Percentiles rank a stretch among this genome's conserved stretches.
Evolutionary conservation across 768 basidiomycete species (phyloP).

Genomic region (Pleurotus ostreatus): DNA sequence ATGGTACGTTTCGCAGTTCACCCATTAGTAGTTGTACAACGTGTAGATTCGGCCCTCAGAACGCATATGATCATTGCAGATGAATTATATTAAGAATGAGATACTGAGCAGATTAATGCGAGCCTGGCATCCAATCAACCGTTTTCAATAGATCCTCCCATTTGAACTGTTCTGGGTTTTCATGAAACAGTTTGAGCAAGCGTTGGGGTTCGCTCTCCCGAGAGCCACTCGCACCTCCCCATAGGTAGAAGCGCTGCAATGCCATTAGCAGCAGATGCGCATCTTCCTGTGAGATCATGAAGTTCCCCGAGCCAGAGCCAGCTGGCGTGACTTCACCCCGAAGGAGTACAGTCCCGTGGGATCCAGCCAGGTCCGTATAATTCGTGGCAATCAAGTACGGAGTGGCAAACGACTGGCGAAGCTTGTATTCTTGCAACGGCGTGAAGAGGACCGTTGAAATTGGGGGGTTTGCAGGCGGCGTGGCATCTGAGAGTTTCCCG

Average conservation of each 20-base stretch:
- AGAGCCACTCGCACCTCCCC: constrained; percentile 32
- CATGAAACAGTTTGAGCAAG: constrained; percentile 70
- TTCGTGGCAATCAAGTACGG: constrained; percentile 88
- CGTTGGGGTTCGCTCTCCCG: constrained; percentile 37
- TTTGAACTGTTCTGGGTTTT: constrained; percentile 71
- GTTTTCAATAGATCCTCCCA: constrained; percentile 77
- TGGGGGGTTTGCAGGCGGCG: constrained; percentile 37
- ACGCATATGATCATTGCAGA: too few species aligned
- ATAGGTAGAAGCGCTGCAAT: constrained; percentile 84
- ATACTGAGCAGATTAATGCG: not conserved
- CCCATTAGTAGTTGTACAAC: not conserved
- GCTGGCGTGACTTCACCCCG: constrained; percentile 86
- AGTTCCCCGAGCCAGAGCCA: constrained; percentile 30
- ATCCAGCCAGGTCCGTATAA: constrained; percentile 82
- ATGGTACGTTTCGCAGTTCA: not conserved
- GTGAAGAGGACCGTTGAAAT: constrained; percentile 86
- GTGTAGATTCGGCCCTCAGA: too few species aligned
- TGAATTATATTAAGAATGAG: not conserved
- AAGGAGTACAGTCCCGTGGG: constrained; percentile 81
- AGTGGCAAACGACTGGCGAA: constrained; percentile 78
- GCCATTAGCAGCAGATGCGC: constrained; percentile 80
- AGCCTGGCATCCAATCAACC: constrained; percentile 20
- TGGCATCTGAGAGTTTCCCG: constrained; percentile 22
- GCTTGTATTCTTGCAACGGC: constrained; percentile 90
- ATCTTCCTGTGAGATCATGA: constrained; percentile 71